These are phyloP conservation scores for Parachlorella kessleri DNA, from an alignment of 139 green algal genomes.

Conservation along the genomic window DNA sequence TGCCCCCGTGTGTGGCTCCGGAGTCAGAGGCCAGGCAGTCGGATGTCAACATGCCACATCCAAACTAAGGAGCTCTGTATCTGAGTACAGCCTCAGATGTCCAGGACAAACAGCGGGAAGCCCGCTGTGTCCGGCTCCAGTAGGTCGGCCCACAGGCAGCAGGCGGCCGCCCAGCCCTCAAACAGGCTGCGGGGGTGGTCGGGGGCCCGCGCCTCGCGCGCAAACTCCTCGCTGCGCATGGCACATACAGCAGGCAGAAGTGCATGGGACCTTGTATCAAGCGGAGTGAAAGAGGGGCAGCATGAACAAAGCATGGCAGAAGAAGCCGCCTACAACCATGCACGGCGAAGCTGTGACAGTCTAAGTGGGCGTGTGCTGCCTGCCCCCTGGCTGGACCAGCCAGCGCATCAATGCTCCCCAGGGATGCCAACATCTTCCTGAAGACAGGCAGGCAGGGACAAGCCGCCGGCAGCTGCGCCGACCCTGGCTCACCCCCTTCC, in stretches of 20 bases:
- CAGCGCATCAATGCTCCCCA: too few species aligned
- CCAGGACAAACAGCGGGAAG: slow-evolving; percentile 43
- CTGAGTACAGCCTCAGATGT: not conserved
- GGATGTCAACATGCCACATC: too few species aligned
- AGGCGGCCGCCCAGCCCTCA: slow-evolving; percentile 54
- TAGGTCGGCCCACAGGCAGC: slow-evolving; percentile 61
- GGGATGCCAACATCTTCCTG: too few species aligned
- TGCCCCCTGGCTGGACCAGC: not conserved
- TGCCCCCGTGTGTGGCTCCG: too few species aligned
- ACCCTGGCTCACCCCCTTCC: not conserved
- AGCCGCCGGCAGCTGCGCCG: too few species aligned
- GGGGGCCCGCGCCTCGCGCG: slow-evolving; percentile 30
- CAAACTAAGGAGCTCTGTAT: too few species aligned
- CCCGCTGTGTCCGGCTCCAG: slow-evolving; percentile 25
- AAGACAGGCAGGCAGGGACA: too few species aligned
- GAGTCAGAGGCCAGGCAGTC: too few species aligned
- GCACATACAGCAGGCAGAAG: not conserved
- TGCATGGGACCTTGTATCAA: too few species aligned
- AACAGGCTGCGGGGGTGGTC: slow-evolving; percentile 62
- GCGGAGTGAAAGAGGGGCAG: not conserved
- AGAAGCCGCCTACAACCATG: not conserved
- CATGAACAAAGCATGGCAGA: not conserved
- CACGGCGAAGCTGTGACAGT: not conserved
- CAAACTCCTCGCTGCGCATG: slow-evolving; percentile 36
- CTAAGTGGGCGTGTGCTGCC: not conserved